phyloP scores from a whole-genome alignment of 306 rosid genomes.

The Boehmeria nivea region DNA sequence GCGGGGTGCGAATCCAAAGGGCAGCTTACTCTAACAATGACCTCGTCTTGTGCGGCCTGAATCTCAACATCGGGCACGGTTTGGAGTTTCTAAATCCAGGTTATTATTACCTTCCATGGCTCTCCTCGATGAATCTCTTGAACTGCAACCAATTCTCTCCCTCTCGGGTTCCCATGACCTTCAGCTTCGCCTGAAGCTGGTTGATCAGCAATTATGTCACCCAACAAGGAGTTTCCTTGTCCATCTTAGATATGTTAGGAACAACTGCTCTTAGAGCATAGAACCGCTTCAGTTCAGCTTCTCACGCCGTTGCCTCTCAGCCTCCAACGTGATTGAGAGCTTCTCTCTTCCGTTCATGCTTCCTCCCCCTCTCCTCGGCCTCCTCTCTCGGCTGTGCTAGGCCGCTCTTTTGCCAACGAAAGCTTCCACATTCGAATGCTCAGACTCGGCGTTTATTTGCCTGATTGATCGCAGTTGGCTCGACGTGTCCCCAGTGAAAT shows the following conservation, averaged over 20 bases:
- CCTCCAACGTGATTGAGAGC: constrained; percentile 94
- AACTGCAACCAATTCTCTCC: constrained; percentile 39
- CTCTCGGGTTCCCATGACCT: constrained; percentile 55
- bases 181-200: constrained; percentile 74
- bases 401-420: constrained; percentile 62
- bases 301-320: constrained; percentile 94
- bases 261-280: constrained; percentile 91
- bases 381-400: constrained; percentile 48
- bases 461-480: constrained; percentile 33
- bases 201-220: constrained; percentile 89
- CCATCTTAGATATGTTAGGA: constrained; percentile 97
- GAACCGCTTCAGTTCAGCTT: constrained; percentile 93
- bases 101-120: too few relatives aligned
- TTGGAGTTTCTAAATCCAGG: constrained; percentile 27
- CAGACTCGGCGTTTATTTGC: constrained; percentile 42
- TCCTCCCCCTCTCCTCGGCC: constrained; percentile 92
- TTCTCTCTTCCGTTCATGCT: constrained; percentile 96
- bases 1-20: constrained; percentile 69
- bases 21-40: constrained; percentile 60
- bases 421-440: constrained; percentile 73
- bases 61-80: constrained; percentile 49
- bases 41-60: constrained; percentile 50
- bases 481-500: constrained; percentile 76
- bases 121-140: constrained; percentile 34
- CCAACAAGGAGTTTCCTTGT: constrained; percentile 87